Evolutionary conservation across 2,329 filamentous ascomycete species (phyloP), one percentile per base, ranked within the genome.

Genomic region (Penicillium hesseltinei): DNA sequence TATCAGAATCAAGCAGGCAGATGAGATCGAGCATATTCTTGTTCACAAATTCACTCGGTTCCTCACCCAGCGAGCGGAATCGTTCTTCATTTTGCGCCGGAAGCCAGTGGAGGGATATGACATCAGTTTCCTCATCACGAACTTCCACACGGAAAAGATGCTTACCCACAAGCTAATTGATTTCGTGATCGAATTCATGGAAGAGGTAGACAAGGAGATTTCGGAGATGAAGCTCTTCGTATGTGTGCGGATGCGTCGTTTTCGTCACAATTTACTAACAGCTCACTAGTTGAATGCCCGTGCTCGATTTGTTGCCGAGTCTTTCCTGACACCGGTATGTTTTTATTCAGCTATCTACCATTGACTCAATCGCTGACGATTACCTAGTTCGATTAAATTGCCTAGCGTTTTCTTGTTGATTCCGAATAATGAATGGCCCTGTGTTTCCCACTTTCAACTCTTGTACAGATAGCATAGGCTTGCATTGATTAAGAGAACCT

Each of bases 171-270:
- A 99, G 81, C 83, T 99, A 67, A 95, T 99, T 35, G 94, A 99
- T 75, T 99, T 99, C 71, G 96, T 99, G 67, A 97, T 99, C 65
- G 88, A 97, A 72, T 99, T 99, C 72, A 97, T 99, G 93, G 93
- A 99, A 77, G 94, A 99, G 75, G 95, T 99, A 5, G 95, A 99
- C 77, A 99, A 99, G 82, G 94, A 99, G 77, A 99, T 99, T 59
- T 97, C 94, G 3, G 95, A 99, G 80, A 97, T 99, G 94, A 99
- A 99, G 84, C 88, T 99, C 70, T 99, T 99, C 77, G 93, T 97
- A 84, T 67, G 91, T 59, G 33, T 43, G n/a, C 9, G 10, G 6
- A 44, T 36, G 8, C 13, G 11, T 35, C 4, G 5, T 27, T 23
- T 43, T 17, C 39, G n/a, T 51, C 10, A 3, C n/a, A 44, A 11